A percentile compares a stretch with the other conserved stretches of the same genome.
Evolutionary conservation across 306 rosid genomes (phyloP).

Genomic region (Trichosanthes truncata): DNA sequence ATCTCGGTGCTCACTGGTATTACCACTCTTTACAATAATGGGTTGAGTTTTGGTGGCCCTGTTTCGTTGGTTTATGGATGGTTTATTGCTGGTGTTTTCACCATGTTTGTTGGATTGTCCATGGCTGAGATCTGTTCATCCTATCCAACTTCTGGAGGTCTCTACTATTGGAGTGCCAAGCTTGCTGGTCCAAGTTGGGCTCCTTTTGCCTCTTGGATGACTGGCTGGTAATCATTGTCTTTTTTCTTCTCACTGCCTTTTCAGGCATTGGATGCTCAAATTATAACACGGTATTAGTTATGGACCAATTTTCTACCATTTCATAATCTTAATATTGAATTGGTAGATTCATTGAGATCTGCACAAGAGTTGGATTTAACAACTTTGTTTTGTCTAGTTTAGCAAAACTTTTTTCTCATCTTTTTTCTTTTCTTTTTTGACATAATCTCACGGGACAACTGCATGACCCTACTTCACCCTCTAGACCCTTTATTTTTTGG

Average conservation of each 20-base stretch:
- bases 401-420: not conserved
- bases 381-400: not conserved
- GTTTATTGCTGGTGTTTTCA: constrained; percentile 61
- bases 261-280: not conserved
- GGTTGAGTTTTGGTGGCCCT: constrained; percentile 77
- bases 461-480: no score
- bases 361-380: not conserved
- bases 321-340: not conserved
- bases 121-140: constrained; percentile 98
- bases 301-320: not conserved
- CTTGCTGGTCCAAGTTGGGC: constrained; percentile 96
- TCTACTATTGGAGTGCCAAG: constrained; percentile 95
- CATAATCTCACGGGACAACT: no score
- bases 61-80: constrained; percentile 81
- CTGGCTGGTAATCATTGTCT: constrained; percentile 68
- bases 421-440: no score
- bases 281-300: not conserved
- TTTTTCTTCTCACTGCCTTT: not conserved
- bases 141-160: constrained; percentile 93
- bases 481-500: no score
- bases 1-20: constrained; percentile 88
- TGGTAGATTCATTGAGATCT: not conserved
- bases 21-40: constrained; percentile 84
- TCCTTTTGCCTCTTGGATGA: constrained; percentile 92
- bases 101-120: constrained; percentile 77